Base-by-base conservation (phyloP, 2,329 filamentous ascomycete genomes). In the Dryadomyces quercus-mongolicae region DNA sequence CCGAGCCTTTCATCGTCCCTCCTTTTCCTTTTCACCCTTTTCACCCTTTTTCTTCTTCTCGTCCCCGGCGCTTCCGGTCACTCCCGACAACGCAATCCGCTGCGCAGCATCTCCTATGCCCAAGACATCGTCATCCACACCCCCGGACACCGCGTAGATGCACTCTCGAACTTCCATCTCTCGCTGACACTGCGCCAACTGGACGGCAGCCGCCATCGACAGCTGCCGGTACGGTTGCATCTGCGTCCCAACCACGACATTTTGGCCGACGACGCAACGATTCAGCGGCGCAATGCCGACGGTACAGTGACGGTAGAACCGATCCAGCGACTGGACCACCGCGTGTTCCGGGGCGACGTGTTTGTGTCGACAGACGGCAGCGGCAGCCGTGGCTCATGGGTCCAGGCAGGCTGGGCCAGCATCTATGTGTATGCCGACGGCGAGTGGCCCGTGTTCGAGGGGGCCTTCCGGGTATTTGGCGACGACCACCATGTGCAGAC, bases 171-270 rank as follows among this genome's bases (percentile, higher is more conserved):
- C 21, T 98, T 98, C 68, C 88, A 95, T 63, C 73, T 98, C 58
- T 84, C 81, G 34, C 96, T 98, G 67, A 75, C 81, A 55, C 72
- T 95, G 40, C 82, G 86, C 47, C 82, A 86, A 63, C 36, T 52
- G 15, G 49, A 52, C 7, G n/a, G 47, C 5, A 73, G 80, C 57
- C 22, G 21, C 16, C 50, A 4, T 16, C 75, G 78, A 53, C 72
- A 77, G 57, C 78, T 90, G 59, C 79, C 82, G 60, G 75, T 97
- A 63, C 88, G 89, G 60, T 77, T 98, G 52, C 78, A 80, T 54
- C 77, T 98, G 50, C 84, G 93, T 66, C 93, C 93, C 4, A 97
- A 97, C 66, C 82, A 95, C 71, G 88, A 97, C 69, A 83, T 97
- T 56, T 75, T 98, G 48, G 80, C 85, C 54, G 78, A 89, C 16